Conservation (phyloP, 306 rosid genomes). For the Glycine latifolia region DNA sequence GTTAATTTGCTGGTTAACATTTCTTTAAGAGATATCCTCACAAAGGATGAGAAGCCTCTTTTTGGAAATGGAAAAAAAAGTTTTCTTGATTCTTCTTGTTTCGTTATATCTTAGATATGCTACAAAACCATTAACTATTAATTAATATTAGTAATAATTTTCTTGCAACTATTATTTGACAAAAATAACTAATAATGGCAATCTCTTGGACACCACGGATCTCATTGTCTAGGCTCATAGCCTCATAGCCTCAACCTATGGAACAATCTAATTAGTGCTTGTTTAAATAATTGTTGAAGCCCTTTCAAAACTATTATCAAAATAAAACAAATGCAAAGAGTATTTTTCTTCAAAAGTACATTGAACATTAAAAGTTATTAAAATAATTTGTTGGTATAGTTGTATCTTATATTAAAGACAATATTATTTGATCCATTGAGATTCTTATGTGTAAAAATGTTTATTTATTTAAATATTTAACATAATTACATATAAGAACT, state of each 20-base stretch:
- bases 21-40: neutral
- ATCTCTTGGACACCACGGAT: neutral
- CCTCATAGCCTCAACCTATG: neutral
- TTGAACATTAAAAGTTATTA: too few species aligned
- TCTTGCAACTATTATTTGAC: neutral
- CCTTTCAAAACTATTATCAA: too few species aligned
- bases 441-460: too few species aligned
- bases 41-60: neutral
- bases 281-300: neutral
- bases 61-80: neutral
- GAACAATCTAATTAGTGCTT: neutral
- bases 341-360: too few species aligned
- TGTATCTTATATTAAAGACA: too few species aligned
- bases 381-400: too few species aligned
- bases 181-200: neutral
- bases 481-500: too few species aligned
- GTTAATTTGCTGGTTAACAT: neutral
- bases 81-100: neutral
- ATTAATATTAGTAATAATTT: neutral
- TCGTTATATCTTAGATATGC: slow-evolving; percentile 5
- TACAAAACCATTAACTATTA: neutral
- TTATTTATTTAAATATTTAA: too few species aligned
- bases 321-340: too few species aligned
- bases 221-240: neutral
- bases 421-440: too few species aligned